A percentile compares a stretch with the other conserved stretches of the same genome.
Evolutionary conservation across 768 basidiomycete genomes (phyloP).

Genomic region (Trametes cinnabarina): DNA sequence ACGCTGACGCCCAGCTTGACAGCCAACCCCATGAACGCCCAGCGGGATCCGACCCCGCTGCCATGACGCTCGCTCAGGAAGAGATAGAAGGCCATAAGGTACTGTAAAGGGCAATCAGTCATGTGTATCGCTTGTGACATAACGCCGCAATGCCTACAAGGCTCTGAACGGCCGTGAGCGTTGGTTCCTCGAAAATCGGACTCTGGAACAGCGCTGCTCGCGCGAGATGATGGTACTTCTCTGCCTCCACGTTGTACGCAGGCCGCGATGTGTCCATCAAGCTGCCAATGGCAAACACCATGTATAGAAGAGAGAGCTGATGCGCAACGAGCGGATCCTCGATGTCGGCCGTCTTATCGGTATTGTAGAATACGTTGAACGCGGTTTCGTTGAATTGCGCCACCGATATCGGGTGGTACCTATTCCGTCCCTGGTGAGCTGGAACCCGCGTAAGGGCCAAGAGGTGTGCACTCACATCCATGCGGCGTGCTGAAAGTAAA

Average conservation of each 20-base stretch:
- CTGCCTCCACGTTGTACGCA: constrained; percentile 55
- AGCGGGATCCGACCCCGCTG: constrained; percentile 54
- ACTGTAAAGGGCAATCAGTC: constrained; percentile 34
- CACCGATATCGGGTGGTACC: constrained; percentile 66
- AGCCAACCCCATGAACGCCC: constrained; percentile 71
- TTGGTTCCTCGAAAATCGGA: constrained; percentile 64
- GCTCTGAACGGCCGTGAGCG: constrained; percentile 60
- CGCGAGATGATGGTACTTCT: constrained; percentile 58
- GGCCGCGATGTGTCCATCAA: constrained; percentile 59
- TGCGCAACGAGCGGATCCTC: constrained; percentile 49
- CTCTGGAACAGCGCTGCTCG: constrained; percentile 61
- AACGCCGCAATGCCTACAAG: constrained; percentile 39
- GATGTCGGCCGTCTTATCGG: constrained; percentile 39
- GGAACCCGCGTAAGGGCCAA: neutral
- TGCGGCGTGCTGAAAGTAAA: constrained; percentile 63
- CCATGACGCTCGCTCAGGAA: constrained; percentile 43
- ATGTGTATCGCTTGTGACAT: constrained; percentile 33
- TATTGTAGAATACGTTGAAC: constrained; percentile 53
- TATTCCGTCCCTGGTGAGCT: constrained; percentile 24
- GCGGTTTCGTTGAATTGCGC: constrained; percentile 52
- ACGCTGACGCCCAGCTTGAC: constrained; percentile 71
- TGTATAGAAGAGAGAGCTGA: constrained; percentile 57
- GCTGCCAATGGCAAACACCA: constrained; percentile 62
- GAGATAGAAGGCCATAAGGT: constrained; percentile 53
- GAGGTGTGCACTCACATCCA: constrained; percentile 53